Evolutionary conservation across 768 basidiomycete genomes (phyloP).

Genomic region (Exsudoporus frostii): DNA sequence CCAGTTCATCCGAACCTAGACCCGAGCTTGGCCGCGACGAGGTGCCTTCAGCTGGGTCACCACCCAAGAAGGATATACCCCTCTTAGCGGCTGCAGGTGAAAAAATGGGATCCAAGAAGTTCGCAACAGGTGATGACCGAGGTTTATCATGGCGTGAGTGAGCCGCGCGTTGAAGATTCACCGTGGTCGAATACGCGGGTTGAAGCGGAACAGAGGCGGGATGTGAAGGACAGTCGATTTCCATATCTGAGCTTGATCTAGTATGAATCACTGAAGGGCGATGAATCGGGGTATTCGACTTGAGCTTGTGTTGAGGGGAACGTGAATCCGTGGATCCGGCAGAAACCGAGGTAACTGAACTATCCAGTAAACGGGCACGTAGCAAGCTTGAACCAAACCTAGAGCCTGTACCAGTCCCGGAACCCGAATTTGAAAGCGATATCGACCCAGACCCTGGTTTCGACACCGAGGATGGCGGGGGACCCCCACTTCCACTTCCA

Average conservation of each 20-base stretch:
- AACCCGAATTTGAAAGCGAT: slow-evolving; percentile 25
- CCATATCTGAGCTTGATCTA: slow-evolving; percentile 20
- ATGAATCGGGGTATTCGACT: slow-evolving; percentile 2
- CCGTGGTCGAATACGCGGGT: background rate
- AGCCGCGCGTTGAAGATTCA: background rate
- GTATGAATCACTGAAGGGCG: slow-evolving; percentile 8
- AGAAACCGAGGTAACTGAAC: slow-evolving; percentile 32
- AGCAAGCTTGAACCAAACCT: slow-evolving; percentile 23
- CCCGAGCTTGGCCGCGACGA: slow-evolving; percentile 12
- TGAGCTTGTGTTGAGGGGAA: slow-evolving; percentile 1
- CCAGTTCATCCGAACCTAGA: slow-evolving; percentile 12
- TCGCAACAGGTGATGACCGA: slow-evolving; percentile 16
- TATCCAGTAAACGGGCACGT: slow-evolving; percentile 22
- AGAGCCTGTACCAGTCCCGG: slow-evolving; percentile 24
- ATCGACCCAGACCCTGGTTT: slow-evolving; percentile 19
- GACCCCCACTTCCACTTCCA: slow-evolving; percentile 6
- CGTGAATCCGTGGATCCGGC: slow-evolving; percentile 19
- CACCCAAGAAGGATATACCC: background rate
- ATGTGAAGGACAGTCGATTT: slow-evolving; percentile 24
- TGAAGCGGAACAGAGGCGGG: slow-evolving; percentile 20
- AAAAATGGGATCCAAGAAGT: slow-evolving; percentile 19
- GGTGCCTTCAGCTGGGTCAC: slow-evolving; percentile 6
- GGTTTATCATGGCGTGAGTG: slow-evolving; percentile 4
- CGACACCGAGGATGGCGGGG: slow-evolving; percentile 16
- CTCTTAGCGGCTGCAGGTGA: background rate